phyloP scores from a whole-genome alignment of 1,139 yeast species.

The Geotrichum australiense region DNA sequence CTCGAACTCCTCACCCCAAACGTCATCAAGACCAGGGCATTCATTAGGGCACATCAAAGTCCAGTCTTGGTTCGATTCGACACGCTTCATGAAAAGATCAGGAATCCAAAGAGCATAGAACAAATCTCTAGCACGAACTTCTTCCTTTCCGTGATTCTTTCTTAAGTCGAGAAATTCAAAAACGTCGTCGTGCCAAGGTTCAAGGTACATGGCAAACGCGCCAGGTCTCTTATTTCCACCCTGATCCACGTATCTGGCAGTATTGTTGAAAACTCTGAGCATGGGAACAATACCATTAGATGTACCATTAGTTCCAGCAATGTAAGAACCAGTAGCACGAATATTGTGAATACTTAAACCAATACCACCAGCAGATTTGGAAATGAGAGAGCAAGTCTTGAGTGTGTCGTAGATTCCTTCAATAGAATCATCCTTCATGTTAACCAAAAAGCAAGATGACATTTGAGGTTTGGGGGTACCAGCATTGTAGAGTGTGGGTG shows the following conservation, averaged over 20 bases:
- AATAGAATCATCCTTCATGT: slow-evolving; percentile 85
- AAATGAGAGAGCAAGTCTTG: slow-evolving; percentile 78
- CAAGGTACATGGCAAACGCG: slow-evolving; percentile 81
- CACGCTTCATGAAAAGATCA: slow-evolving; percentile 84
- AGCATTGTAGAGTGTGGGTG: slow-evolving; percentile 84
- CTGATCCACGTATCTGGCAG: slow-evolving; percentile 89
- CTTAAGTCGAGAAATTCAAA: slow-evolving; percentile 78
- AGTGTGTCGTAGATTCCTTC: slow-evolving; percentile 86
- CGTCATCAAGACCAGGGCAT: slow-evolving; percentile 76
- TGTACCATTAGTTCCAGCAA: slow-evolving; percentile 85
- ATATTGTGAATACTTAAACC: slow-evolving; percentile 81
- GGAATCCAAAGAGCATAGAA: slow-evolving; percentile 92
- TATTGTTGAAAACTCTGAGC: slow-evolving; percentile 84
- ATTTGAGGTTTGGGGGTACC: slow-evolving; percentile 84
- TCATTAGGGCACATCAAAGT: slow-evolving; percentile 82
- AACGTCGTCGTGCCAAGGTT: slow-evolving; percentile 89
- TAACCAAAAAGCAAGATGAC: slow-evolving; percentile 84
- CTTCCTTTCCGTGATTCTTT: slow-evolving; percentile 89
- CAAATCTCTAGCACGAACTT: slow-evolving; percentile 80
- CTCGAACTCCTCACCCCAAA: slow-evolving; percentile 76
- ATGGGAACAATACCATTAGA: slow-evolving; percentile 85
- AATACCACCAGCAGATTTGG: slow-evolving; percentile 88
- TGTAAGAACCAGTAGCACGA: slow-evolving; percentile 78
- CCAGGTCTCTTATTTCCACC: slow-evolving; percentile 96
- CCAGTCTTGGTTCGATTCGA: slow-evolving; percentile 73